Percentiles rank a stretch among this genome's conserved stretches.
phyloP scores from a whole-genome alignment of 768 basidiomycete genomes.

The Rhizopogon rudus region DNA sequence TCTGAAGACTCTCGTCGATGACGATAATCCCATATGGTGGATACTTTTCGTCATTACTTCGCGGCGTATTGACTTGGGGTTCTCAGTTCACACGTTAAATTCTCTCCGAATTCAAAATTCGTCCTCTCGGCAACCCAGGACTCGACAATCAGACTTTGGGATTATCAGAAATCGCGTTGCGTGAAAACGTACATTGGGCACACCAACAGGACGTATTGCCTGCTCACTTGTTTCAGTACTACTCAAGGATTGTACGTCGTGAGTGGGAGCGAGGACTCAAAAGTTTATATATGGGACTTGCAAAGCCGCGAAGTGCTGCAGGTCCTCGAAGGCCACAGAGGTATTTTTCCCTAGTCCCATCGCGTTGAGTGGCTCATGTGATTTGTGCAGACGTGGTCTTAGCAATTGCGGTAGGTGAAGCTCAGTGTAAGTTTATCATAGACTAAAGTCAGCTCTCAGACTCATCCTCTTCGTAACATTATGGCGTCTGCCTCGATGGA shows the following conservation, averaged over 20 bases:
- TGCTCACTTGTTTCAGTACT: constrained; percentile 63
- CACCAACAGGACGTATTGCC: constrained; percentile 78
- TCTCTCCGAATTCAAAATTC: constrained; percentile 90
- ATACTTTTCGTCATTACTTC: constrained; percentile 9
- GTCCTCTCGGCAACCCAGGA: constrained; percentile 91
- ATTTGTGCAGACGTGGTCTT: constrained; percentile 52
- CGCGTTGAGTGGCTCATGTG: not conserved
- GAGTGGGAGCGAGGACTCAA: constrained; percentile 87
- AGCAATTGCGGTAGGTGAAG: constrained; percentile 60
- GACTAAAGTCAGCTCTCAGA: constrained; percentile 37
- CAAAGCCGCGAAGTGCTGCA: constrained; percentile 77
- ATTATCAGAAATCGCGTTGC: constrained; percentile 85
- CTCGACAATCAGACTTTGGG: constrained; percentile 92
- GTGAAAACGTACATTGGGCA: constrained; percentile 93
- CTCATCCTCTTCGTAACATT: constrained; percentile 67
- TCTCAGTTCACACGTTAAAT: constrained; percentile 76
- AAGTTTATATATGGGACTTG: constrained; percentile 86
- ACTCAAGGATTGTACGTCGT: constrained; percentile 64
- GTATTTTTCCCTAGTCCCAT: constrained; percentile 31
- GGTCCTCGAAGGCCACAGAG: constrained; percentile 74
- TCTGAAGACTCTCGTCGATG: constrained; percentile 93
- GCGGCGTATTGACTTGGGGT: constrained; percentile 5
- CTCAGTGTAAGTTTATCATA: not conserved
- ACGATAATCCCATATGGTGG: constrained; percentile 91
- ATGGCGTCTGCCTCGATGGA: constrained; percentile 91